A percentile compares a stretch with the other conserved stretches of the same genome.
Conservation (phyloP, 2,329 filamentous ascomycete genomes). For the Pseudogymnoascus sp. region DNA sequence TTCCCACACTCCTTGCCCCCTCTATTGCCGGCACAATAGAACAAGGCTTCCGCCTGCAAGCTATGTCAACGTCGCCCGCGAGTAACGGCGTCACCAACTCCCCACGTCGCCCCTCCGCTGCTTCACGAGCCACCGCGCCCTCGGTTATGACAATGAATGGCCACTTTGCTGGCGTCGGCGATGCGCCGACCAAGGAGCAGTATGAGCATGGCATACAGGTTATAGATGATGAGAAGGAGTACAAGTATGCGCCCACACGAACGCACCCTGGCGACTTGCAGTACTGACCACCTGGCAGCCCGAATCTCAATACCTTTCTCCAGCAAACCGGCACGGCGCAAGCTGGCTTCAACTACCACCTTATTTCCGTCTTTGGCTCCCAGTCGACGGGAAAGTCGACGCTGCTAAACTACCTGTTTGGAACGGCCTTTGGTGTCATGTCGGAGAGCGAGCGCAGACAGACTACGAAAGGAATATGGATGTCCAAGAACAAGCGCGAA, state of each 20-base stretch:
- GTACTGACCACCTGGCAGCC: constrained; percentile 39
- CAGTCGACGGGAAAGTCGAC: constrained; percentile 99
- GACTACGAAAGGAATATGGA: constrained; percentile 99
- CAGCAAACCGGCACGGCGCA: constrained; percentile 70
- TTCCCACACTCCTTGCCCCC: constrained; percentile 5
- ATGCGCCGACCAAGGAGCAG: constrained; percentile 52
- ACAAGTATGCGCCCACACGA: constrained; percentile 63
- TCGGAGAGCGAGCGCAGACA: constrained; percentile 87
- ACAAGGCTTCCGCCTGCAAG: not conserved
- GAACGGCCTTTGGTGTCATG: constrained; percentile 96
- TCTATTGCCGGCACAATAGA: constrained; percentile 9
- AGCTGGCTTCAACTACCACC: constrained; percentile 96
- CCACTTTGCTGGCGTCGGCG: constrained; percentile 69
- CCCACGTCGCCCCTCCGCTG: constrained; percentile 23
- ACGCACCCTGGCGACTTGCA: constrained; percentile 7
- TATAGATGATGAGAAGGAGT: constrained; percentile 90
- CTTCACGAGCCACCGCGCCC: constrained; percentile 27
- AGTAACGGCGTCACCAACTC: constrained; percentile 17
- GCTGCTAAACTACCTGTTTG: constrained; percentile 89
- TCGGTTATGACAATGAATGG: constrained; percentile 56
- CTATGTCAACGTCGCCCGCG: constrained; percentile 20
- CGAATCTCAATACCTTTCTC: constrained; percentile 75
- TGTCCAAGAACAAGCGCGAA: constrained; percentile 85
- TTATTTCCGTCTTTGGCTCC: constrained; percentile 97
- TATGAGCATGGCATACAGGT: constrained; percentile 96